These are phyloP conservation scores for Globisporangium carolinianum DNA, from an alignment of 352 stramenopile genomes.

Conservation along the genomic window DNA sequence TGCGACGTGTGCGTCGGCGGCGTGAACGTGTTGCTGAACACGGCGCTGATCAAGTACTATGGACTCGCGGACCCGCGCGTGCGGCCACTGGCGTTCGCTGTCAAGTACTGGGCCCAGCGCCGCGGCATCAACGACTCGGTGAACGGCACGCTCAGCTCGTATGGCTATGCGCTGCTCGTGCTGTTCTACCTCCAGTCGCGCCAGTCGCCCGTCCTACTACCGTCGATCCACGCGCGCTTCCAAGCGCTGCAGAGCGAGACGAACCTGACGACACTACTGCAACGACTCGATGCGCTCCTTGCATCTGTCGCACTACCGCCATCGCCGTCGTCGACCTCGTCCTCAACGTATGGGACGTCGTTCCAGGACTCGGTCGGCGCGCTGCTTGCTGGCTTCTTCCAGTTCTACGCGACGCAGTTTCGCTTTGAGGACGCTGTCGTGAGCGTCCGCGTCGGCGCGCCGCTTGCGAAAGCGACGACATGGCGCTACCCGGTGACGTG, in stretches of 20 bases:
- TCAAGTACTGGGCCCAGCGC: conserved; percentile 98
- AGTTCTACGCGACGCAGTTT: conserved; percentile 94
- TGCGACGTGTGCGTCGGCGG: conserved; percentile 73
- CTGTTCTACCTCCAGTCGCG: conserved; percentile 95
- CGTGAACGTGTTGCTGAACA: conserved; percentile 73
- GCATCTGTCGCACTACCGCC: too few species aligned
- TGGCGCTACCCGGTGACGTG: conserved; percentile 61
- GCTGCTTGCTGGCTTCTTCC: conserved; percentile 95
- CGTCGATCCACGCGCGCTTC: conserved; percentile 37
- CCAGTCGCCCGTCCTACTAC: conserved; percentile 41
- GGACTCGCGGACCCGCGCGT: conserved; percentile 66
- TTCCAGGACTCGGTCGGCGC: conserved; percentile 84
- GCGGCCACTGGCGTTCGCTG: conserved; percentile 90
- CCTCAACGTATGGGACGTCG: conserved; percentile 50
- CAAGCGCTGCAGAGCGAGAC: conserved; percentile 81
- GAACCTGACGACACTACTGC: conserved; percentile 80
- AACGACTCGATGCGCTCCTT: conserved; percentile 60
- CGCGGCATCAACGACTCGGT: conserved; percentile 96
- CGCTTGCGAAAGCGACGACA: conserved; percentile 61
- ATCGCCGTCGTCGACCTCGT: conserved; percentile 15
- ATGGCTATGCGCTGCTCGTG: conserved; percentile 96
- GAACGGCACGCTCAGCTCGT: conserved; percentile 95
- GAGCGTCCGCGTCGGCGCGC: conserved; percentile 77
- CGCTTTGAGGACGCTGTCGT: conserved; percentile 93
- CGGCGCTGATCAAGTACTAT: conserved; percentile 70